Evolutionary conservation across 306 rosid species (phyloP).

Genomic region (Crotalaria pallida): DNA sequence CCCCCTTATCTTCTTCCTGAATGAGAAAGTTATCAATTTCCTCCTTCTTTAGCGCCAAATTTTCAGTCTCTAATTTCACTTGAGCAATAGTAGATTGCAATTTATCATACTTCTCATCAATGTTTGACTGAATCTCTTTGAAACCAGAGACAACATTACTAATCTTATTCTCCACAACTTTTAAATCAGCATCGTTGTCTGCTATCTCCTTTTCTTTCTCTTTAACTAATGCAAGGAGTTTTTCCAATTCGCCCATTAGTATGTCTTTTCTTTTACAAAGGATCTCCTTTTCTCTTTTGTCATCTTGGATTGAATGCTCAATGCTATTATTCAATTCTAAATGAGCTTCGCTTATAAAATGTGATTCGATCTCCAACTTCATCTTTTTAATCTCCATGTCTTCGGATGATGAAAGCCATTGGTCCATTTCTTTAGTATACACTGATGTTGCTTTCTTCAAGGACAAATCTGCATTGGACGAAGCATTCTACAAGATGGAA

Average conservation of each 20-base stretch:
- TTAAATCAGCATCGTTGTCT: slow-evolving; percentile 46
- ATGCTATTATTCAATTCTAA: slow-evolving; percentile 43
- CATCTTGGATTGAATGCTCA: slow-evolving; percentile 57
- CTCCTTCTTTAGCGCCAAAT: slow-evolving; percentile 43
- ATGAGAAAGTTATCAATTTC: slow-evolving; percentile 48
- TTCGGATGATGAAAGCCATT: slow-evolving; percentile 60
- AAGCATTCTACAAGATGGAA: slow-evolving; percentile 50
- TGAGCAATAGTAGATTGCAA: slow-evolving; percentile 54
- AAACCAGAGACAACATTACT: slow-evolving; percentile 50
- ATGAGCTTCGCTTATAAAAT: slow-evolving; percentile 48
- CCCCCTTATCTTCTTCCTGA: slow-evolving; percentile 49
- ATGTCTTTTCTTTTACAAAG: slow-evolving; percentile 49
- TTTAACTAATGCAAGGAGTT: slow-evolving; percentile 60
- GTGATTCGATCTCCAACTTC: slow-evolving; percentile 76
- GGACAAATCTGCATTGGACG: slow-evolving; percentile 41
- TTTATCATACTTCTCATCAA: slow-evolving; percentile 46
- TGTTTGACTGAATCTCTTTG: slow-evolving; percentile 47
- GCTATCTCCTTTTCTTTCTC: slow-evolving; percentile 70
- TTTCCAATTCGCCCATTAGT: slow-evolving; percentile 48
- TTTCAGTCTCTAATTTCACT: slow-evolving; percentile 42
- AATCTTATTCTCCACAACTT: slow-evolving; percentile 60
- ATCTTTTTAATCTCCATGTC: slow-evolving; percentile 64
- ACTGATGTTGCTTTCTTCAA: slow-evolving; percentile 40
- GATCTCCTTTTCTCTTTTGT: slow-evolving; percentile 51
- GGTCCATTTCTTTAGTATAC: slow-evolving; percentile 43